Evolutionary conservation across 768 basidiomycete genomes (phyloP).

Genomic region (Lactarius vividus): DNA sequence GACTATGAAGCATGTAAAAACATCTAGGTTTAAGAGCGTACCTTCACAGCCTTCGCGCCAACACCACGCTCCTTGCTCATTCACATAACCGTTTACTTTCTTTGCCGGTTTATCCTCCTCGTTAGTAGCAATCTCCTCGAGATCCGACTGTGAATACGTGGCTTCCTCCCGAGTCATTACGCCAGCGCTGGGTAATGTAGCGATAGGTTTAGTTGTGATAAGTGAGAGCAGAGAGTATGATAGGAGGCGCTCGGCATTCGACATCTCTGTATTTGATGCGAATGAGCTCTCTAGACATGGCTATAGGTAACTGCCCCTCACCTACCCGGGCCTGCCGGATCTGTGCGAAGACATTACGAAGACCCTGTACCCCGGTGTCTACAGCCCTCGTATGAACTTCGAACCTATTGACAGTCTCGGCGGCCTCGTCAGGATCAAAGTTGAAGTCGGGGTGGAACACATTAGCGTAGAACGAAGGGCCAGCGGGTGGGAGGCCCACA

Average conservation of each 20-base stretch:
- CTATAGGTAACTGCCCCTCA: conserved; percentile 33
- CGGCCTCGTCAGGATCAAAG: conserved; percentile 69
- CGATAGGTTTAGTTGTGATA: conserved; percentile 65
- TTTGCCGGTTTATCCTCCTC: conserved; percentile 23
- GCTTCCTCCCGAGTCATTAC: conserved; percentile 21
- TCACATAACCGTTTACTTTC: conserved; percentile 56
- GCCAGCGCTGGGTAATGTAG: conserved; percentile 47
- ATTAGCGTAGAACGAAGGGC: conserved; percentile 71
- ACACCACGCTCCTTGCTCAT: conserved; percentile 79
- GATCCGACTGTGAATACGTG: conserved; percentile 46
- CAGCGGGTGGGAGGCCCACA: conserved; percentile 60
- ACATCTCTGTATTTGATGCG: conserved; percentile 56
- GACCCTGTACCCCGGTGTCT: conserved; percentile 62
- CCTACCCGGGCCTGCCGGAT: conserved; percentile 68
- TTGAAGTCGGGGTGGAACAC: conserved; percentile 87
- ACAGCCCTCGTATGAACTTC: conserved; percentile 62
- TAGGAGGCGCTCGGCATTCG: conserved; percentile 68
- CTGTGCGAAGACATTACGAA: conserved; percentile 60
- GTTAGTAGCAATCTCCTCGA: conserved; percentile 36
- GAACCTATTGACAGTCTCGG: conserved; percentile 57
- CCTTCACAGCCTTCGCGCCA: conserved; percentile 79
- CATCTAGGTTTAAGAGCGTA: conserved; percentile 32
- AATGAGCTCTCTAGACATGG: not conserved
- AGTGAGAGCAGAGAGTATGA: conserved; percentile 73
- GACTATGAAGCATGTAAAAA: not conserved